Base-by-base conservation (phyloP, 2,329 filamentous ascomycete species). In the Ceratocystis variospora region DNA sequence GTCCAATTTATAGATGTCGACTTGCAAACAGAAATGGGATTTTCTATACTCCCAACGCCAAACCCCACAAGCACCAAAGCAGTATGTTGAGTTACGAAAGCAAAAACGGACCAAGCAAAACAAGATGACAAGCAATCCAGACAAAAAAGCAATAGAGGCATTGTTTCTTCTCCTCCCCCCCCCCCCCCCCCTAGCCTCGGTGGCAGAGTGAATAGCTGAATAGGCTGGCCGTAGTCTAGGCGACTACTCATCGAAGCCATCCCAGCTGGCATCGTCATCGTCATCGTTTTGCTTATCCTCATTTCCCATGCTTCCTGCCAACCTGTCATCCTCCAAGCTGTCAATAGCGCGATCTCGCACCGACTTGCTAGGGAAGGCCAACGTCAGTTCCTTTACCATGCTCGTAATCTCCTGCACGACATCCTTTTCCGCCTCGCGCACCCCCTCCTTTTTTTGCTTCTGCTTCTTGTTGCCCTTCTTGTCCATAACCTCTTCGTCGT, bases 291-390 rank as follows among this genome's bases (percentile, higher is more conserved):
- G 73, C n/a, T 67, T 68, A 57, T 70, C 75, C 3, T 72, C 72
- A 31, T 71, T 70, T 28, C 75, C 76, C 45, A 75, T 74, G 22
- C 70, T 89, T 74, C 83, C 83, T 62, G 83, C 82, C 73, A 96
- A 75, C 70, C 90, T 81, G 71, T 87, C 86, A 74, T 97, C 93
- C 1, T 79, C 80, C 68, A 95, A 75, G 28, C 84, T 82, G 71
- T 93, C 89, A 68, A 79, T 80, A 0, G 87, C 87, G 72, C 88
- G 83, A 69, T 78, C 79, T 72, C 89, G 83, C 64, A 95, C 85
- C 28, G 84, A 81, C 76, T 91, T 94, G 66, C 86, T 86, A 53
- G 83, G 81, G 50, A 82, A 85, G 10, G 62, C 66, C 66, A 79
- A 76, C 70, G 78, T 78, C 72, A 90, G 74, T 61, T 73, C 78